Percentiles rank a stretch among this genome's conserved stretches.
phyloP scores from a whole-genome alignment of 1,139 yeast species.

The Taphrina populina region DNA sequence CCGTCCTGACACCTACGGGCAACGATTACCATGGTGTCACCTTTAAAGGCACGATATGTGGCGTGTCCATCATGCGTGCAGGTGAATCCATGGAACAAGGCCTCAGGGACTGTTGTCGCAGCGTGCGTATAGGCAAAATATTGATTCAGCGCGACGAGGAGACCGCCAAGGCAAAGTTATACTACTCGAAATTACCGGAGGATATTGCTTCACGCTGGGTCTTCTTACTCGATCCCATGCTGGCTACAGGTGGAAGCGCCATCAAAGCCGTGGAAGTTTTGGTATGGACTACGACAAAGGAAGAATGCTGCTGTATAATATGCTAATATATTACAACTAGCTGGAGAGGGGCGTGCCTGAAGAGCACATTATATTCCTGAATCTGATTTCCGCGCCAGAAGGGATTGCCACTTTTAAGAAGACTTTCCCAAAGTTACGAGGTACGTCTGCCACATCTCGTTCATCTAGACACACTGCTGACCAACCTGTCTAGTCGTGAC shows the following conservation, averaged over 20 bases:
- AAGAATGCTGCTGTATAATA: neutral
- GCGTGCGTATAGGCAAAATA: conserved; percentile 93
- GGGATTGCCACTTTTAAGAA: conserved; percentile 78
- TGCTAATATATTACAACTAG: neutral
- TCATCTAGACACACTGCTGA: neutral
- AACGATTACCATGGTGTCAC: conserved; percentile 72
- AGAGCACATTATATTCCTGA: conserved; percentile 82
- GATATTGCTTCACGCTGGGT: conserved; percentile 87
- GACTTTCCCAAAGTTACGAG: conserved; percentile 73
- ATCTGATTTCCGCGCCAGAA: conserved; percentile 90
- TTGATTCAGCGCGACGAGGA: conserved; percentile 96
- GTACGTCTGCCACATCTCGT: neutral
- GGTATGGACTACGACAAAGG: conserved; percentile 7
- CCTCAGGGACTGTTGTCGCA: conserved; percentile 89
- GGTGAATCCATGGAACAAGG: conserved; percentile 99
- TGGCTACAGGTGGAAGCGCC: conserved; percentile 98
- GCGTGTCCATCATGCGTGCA: conserved; percentile 95
- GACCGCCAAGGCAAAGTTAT: conserved; percentile 58
- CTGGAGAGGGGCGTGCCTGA: conserved; percentile 80
- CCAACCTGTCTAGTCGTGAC: conserved; percentile 58
- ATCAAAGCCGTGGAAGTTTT: conserved; percentile 94
- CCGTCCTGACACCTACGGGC: conserved; percentile 63
- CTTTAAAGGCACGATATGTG: conserved; percentile 90
- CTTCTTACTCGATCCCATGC: conserved; percentile 89
- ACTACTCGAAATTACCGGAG: conserved; percentile 88